Evolutionary conservation across 2,329 filamentous ascomycete genomes (phyloP), one percentile per base, ranked within the genome.

Genomic region (Colletotrichum sp.): DNA sequence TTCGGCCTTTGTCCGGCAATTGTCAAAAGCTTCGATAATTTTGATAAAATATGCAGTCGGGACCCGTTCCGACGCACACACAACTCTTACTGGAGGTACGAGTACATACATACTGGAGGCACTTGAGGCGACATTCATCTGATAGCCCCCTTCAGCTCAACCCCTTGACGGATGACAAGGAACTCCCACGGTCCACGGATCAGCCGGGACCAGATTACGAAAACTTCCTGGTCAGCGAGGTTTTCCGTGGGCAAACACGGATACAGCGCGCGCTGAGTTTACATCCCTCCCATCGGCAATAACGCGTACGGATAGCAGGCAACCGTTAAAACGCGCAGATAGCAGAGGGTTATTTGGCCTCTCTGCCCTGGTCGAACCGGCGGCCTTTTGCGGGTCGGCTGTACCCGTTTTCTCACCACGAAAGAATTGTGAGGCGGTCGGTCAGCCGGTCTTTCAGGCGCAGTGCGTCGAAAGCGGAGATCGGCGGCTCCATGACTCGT

Each of bases 401-500:
- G 18, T 61, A 24, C 36, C 67, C 56, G 55, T 69, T 52, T 61
- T 60, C 52, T 26, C 52, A 43, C 30, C 64, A 48, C 21, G 62
- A 36, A 36, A 36, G 34, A 12, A 60, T 48, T 48, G 12, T 34
- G 26, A 66, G 62, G 21, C 62, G 62, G 62, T 66, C 36, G 36
- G 62, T 48, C 21, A 66, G 24, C 34, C 8, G 62, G 16, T n/a
- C 16, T 18, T 66, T 5, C 36, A 66, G 62, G 52, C 52, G 32
- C 32, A 68, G n/a, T 18, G 34, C 66, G 7, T 16, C 28, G 24
- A 38, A 73, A 68, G 70, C 70, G 70, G 70, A 69, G 65, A 32
- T 48, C 28, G 43, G 64, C 70, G 48, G 52, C 48, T 61, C 56
- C 70, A 52, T 71, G 58, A 75, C 73, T 75, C 64, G 70, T 34